phyloP scores from a whole-genome alignment of 371 early-diverging fungal genomes.

The Mucor velutinosus region DNA sequence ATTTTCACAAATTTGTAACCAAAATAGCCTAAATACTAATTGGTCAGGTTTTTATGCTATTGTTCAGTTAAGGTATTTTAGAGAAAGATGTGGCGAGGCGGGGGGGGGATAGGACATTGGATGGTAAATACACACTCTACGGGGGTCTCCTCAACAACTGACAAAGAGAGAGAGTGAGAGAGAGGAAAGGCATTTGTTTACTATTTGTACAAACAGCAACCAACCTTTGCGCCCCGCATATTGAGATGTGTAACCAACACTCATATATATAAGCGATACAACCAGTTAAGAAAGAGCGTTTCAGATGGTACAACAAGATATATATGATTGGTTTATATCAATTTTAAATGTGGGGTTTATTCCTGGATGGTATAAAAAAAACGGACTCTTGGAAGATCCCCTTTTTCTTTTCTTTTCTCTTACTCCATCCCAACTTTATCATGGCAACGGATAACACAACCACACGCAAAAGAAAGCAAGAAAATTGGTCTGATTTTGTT shows the following conservation, averaged over 20 bases:
- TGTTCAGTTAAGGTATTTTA: not conserved
- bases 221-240: slow-evolving; percentile 3
- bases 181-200: not conserved
- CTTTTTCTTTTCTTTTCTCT: slow-evolving; percentile 10
- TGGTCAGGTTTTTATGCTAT: not conserved
- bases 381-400: not conserved
- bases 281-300: slow-evolving; percentile 4
- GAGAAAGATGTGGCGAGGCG: too few relatives aligned
- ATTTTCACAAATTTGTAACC: slow-evolving; percentile 8
- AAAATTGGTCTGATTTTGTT: slow-evolving; percentile 31
- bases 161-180: not conserved
- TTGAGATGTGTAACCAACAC: not conserved
- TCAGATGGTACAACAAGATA: slow-evolving; percentile 8
- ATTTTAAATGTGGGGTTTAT: slow-evolving; percentile 9
- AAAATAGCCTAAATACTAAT: slow-evolving; percentile 2
- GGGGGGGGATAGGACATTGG: not conserved
- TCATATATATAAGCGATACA: not conserved
- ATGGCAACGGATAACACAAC: slow-evolving; percentile 33
- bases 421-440: not conserved
- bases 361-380: slow-evolving; percentile 3
- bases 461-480: slow-evolving; percentile 25
- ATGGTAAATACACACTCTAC: too few relatives aligned
- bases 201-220: not conserved
- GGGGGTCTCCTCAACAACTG: too few relatives aligned
- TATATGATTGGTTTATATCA: slow-evolving; percentile 9